Percentiles rank a stretch among this genome's conserved stretches.
Evolutionary conservation across 176 grass and related monocot genomes (phyloP).

Genomic region (Thinopyrum elongatum): DNA sequence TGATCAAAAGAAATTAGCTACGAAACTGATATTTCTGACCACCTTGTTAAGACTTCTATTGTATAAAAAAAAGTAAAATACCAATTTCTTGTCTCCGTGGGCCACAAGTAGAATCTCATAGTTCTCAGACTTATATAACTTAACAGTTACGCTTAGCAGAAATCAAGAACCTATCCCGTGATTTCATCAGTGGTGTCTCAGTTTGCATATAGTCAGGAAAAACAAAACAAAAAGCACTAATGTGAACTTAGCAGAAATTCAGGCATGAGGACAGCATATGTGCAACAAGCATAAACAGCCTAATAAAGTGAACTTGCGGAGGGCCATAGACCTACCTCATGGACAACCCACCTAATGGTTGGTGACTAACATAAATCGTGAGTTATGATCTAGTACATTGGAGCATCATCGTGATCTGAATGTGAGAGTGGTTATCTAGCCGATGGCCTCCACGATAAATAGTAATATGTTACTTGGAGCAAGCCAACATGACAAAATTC

Average conservation of each 20-base stretch:
- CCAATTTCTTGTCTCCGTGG: neutral
- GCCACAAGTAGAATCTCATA: neutral
- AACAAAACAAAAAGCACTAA: neutral
- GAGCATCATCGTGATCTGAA: neutral
- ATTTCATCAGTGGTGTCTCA: neutral
- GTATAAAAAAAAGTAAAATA: too few species aligned
- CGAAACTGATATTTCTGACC: neutral
- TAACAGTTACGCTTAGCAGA: neutral
- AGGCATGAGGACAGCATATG: conserved; percentile 93
- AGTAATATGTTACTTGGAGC: neutral
- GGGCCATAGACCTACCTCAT: too few species aligned
- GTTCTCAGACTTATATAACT: neutral
- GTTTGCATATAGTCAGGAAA: neutral
- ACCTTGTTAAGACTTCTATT: neutral
- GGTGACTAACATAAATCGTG: neutral
- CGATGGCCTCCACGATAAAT: neutral
- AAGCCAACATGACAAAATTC: neutral
- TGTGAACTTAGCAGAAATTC: conserved; percentile 22
- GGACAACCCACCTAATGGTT: neutral
- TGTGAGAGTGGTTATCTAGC: neutral
- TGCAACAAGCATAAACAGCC: conserved; percentile 90
- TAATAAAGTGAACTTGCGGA: neutral
- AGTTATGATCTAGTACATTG: neutral
- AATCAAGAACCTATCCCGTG: too few species aligned
- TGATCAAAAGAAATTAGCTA: neutral